These are phyloP conservation scores for Umbelopsis sp. DNA, from an alignment of 192 early-diverging fungal genomes.

Conservation along the genomic window DNA sequence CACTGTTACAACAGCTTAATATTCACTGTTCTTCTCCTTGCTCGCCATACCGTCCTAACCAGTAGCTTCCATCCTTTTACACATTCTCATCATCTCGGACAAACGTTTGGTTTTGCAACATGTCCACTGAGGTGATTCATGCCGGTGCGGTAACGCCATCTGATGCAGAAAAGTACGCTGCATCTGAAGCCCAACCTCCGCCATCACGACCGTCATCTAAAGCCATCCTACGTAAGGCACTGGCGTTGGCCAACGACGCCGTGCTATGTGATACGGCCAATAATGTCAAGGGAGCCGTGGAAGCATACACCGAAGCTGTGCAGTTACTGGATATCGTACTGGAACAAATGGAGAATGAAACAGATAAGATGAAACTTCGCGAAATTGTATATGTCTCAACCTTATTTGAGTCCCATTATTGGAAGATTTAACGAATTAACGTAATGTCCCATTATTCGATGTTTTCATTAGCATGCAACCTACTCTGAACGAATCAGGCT, in stretches of 20 bases:
- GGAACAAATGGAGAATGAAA: constrained; percentile 25
- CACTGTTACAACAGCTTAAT: background rate
- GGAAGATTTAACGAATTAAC: background rate
- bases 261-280: constrained; percentile 40
- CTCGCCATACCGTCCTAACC: no score
- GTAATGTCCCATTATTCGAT: background rate
- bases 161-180: constrained; percentile 4
- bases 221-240: constrained; percentile 33
- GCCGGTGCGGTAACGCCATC: constrained; percentile 2
- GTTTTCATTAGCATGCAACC: constrained; percentile 29
- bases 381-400: constrained; percentile 32
- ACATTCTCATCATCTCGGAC: constrained; percentile 7
- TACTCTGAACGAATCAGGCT: constrained; percentile 34
- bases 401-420: background rate
- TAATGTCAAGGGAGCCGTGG: constrained; percentile 37
- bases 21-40: background rate
- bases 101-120: background rate
- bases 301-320: constrained; percentile 40
- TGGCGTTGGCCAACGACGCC: constrained; percentile 39
- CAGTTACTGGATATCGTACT: constrained; percentile 33
- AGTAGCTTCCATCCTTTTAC: no score
- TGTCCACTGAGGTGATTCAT: constrained; percentile 19
- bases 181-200: constrained; percentile 2
- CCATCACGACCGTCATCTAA: constrained; percentile 27
- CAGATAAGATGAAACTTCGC: constrained; percentile 31